Conservation (phyloP, 352 stramenopile species). For the Phytophthora europaea region DNA sequence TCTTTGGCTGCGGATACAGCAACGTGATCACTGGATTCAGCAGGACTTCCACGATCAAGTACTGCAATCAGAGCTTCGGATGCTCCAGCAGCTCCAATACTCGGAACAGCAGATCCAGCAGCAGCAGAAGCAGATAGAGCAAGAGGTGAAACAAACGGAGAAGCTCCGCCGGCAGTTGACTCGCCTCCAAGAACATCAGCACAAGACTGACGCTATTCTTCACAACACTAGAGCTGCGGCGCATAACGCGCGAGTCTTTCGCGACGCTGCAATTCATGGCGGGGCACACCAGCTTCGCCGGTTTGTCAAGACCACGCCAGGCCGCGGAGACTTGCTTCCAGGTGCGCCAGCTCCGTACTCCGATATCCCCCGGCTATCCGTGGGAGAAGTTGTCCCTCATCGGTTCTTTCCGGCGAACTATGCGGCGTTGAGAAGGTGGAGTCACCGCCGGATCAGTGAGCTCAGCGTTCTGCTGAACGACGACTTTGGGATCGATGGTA, state of each 20-base stretch:
- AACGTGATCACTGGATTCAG: neutral
- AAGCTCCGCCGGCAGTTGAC: neutral
- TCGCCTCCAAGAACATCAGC: neutral
- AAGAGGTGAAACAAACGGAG: neutral
- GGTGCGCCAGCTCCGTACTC: neutral
- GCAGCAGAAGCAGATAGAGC: neutral
- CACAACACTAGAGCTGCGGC: neutral
- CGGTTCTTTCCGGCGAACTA: slow-evolving; percentile 9
- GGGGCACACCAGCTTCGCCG: neutral
- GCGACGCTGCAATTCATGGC: neutral
- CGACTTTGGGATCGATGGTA: slow-evolving; percentile 9
- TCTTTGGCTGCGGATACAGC: neutral
- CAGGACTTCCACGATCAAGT: neutral
- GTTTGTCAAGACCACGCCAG: slow-evolving; percentile 5
- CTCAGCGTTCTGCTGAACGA: slow-evolving; percentile 19
- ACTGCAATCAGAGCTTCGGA: neutral
- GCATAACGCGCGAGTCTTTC: neutral
- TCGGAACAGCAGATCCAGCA: neutral
- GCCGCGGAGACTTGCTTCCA: slow-evolving; percentile 1
- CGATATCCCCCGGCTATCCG: neutral
- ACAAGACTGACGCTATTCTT: neutral
- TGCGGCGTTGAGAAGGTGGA: neutral
- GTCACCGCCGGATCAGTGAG: neutral
- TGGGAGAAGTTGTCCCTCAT: slow-evolving; percentile 10
- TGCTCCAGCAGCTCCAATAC: neutral